These are phyloP conservation scores for Zoysia matrella DNA, from an alignment of 202 grass and related monocot species.

Conservation along the genomic window DNA sequence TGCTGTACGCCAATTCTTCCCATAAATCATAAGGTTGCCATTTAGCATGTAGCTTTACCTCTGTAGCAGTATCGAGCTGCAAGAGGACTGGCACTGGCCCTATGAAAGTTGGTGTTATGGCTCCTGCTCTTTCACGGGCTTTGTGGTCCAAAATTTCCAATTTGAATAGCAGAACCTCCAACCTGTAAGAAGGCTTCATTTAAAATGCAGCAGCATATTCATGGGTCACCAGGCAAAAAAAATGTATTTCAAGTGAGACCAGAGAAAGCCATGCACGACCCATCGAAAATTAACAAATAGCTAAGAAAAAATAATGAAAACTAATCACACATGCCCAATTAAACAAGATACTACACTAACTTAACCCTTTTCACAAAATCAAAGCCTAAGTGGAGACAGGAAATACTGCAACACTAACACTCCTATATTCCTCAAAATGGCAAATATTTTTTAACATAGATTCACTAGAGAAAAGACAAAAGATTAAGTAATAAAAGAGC, in stretches of 20 bases:
- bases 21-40: not conserved
- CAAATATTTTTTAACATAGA: conserved; percentile 2
- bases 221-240: not conserved
- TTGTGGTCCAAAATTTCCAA: conserved; percentile 97
- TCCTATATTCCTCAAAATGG: no score
- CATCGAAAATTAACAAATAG: no score
- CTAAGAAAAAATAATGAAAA: not conserved
- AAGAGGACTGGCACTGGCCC: no score
- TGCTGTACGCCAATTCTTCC: conserved; percentile 2
- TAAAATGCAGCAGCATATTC: conserved; percentile 28
- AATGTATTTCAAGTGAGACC: not conserved
- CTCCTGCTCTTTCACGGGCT: conserved; percentile 93
- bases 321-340: not conserved
- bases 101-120: conserved; percentile 79
- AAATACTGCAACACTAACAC: not conserved
- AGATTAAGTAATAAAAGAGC: no score
- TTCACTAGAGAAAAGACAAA: not conserved
- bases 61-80: no score
- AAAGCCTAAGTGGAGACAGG: not conserved
- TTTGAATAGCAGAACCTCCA: conserved; percentile 93
- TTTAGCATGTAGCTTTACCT: no score
- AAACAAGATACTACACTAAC: not conserved
- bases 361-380: not conserved
- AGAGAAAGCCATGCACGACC: no score
- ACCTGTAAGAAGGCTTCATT: conserved; percentile 55